phyloP scores from a whole-genome alignment of 495 filamentous ascomycete genomes.

The Penicillium cinerascens region DNA sequence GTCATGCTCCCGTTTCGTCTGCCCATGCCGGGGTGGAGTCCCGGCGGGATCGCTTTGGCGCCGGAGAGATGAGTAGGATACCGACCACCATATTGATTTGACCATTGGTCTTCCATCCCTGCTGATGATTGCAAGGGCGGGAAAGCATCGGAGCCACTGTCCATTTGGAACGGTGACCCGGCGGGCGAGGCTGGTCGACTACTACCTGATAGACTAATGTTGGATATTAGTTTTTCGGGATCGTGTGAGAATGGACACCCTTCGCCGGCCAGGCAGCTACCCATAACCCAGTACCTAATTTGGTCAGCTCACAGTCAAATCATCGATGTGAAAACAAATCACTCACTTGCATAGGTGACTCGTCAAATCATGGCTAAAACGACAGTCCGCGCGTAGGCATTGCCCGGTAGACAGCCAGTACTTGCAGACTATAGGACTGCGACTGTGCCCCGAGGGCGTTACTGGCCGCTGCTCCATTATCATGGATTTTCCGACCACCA shows the following conservation, averaged over 20 bases:
- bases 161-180: constrained; percentile 67
- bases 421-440: constrained; percentile 87
- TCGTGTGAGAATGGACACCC: constrained; percentile 98
- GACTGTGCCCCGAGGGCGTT: constrained; percentile 67
- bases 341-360: constrained; percentile 98
- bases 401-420: constrained; percentile 91
- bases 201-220: constrained; percentile 60
- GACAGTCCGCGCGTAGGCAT: constrained; percentile 91
- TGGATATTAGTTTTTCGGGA: constrained; percentile 72
- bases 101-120: constrained; percentile 55
- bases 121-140: constrained; percentile 62
- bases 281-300: constrained; percentile 88
- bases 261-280: constrained; percentile 90
- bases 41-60: constrained; percentile 28
- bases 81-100: constrained; percentile 42
- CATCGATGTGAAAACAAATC: neutral
- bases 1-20: constrained; percentile 50
- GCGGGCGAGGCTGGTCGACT: constrained; percentile 39
- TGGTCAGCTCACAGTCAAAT: neutral
- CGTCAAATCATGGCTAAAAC: constrained; percentile 94
- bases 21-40: constrained; percentile 36
- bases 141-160: constrained; percentile 73
- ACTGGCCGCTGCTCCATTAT: constrained; percentile 67
- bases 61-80: constrained; percentile 36
- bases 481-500: constrained; percentile 91